Base-by-base conservation (phyloP, 768 basidiomycete species). In the Boletus tomentosulus region DNA sequence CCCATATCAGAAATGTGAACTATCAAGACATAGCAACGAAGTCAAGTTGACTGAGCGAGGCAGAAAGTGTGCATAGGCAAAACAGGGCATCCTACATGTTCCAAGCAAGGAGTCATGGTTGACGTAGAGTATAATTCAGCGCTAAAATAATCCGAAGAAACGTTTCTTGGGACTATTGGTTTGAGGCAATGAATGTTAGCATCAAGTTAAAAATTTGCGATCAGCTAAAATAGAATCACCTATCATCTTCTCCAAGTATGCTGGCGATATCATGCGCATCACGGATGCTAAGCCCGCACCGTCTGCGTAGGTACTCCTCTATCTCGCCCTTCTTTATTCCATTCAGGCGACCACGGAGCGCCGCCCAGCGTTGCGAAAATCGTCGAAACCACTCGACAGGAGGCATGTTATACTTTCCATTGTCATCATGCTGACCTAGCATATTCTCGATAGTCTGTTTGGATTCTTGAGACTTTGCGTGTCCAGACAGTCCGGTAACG, bases 401-500 rank as follows among this genome's bases (percentile, higher is more conserved):
- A 34, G 53, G 53, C 53, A 54, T 48, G 16, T 34, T 43, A 16
- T 54, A 54, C 41, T 31, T 48, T 13, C 41, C 46, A 3, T 22
- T n/a, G 13, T 43, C 47, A 16, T 54, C 53, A 13, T 35, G 41
- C 47, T 41, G 16, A 22, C 39, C 46, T 7, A 48, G 16, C 47
- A 48, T 42, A 8, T 33, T 9, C 25, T 54, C 33, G 25, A 54
- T 43, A 16, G 41, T 41, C 7, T 19, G 12, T 25, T 43, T 48
- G 31, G 53, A 54, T 9, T 43, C 41, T 30, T 11, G 15, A 12
- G 39, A 48, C 33, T 43, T 54, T 6, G 31, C 10, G 11, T 54
- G 39, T n/a, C 25, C 31, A 10, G 47, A 25, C 25, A 54, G 12
- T 22, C 38, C 39, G 13, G 53, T 54, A 12, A 54, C 41, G 34